Base-by-base conservation (phyloP, 306 rosid species). In the Glycyrrhiza uralensis region DNA sequence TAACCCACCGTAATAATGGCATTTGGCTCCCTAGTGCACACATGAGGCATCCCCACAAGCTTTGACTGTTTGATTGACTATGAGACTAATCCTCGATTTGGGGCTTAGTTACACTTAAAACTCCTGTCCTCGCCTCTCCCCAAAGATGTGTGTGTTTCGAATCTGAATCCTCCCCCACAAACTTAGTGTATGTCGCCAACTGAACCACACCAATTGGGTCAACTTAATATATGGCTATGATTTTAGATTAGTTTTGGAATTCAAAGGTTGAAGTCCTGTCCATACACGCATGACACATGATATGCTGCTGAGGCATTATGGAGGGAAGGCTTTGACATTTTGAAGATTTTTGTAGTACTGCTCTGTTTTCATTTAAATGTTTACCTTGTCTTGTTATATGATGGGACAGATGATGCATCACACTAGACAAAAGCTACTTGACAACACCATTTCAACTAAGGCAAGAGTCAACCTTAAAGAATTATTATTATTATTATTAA, bases 401-500 rank as follows among this genome's bases (percentile, higher is more conserved):
- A 84, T 80, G 82, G 77, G 85, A 86, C 61, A 66, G 85, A 75
- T 75, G 85, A 75, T 75, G 81, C 78, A 66, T 71, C 77, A 67
- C 74, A 67, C 63, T 84, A 76, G 87, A 88, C 91, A 93, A 73
- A 72, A 63, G 74, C 85, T 69, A 79, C 83, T 83, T 80, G 85
- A 78, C 74, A 62, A 78, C 59, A 64, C 50, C 54, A 79, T 78
- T 87, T 83, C 85, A 87, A 81, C 87, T 49, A 78, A 70, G 76
- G 79, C 79, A 84, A 69, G 66, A 82, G 96, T 90, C 93, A 88
- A 88, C 95, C 85, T 77, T 84, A 82, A 85, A 83, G 74, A 87
- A 86, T 65, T 77, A 51, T 44, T 62, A 30, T 23, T 78, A n/a
- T n/a, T n/a, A n/a, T n/a, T n/a, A n/a, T n/a, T n/a, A n/a, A n/a